A percentile compares a stretch with the other conserved stretches of the same genome.
These are phyloP conservation scores for Akanthomyces dipterigenus DNA, from an alignment of 2,329 filamentous ascomycete genomes.

Conservation along the genomic window DNA sequence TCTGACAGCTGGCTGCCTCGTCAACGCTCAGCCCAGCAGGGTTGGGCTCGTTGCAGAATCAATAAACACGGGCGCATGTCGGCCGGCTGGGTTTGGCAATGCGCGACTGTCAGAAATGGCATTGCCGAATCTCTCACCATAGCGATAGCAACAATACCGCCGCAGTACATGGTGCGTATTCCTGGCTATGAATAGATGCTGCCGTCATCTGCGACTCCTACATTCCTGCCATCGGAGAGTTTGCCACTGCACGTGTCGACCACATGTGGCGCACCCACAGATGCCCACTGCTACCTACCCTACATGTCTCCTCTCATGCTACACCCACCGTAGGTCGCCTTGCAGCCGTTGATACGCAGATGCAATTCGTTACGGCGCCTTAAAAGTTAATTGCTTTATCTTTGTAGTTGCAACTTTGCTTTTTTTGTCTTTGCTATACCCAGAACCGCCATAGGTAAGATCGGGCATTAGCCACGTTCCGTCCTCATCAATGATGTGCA, in stretches of 20 bases:
- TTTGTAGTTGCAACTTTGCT: not conserved
- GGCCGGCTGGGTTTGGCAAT: too few species aligned
- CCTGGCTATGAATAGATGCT: too few species aligned
- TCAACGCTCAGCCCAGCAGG: slow-evolving; percentile 7
- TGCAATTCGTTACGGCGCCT: too few species aligned
- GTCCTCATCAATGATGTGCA: too few species aligned
- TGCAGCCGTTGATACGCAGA: too few species aligned
- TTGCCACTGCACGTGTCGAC: not conserved
- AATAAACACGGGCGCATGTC: slow-evolving; percentile 2
- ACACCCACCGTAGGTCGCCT: too few species aligned
- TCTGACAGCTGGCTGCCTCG: not conserved
- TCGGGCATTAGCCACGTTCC: too few species aligned
- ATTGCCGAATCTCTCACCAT: not conserved
- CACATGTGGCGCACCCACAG: not conserved
- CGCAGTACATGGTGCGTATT: not conserved
- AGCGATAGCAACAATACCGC: not conserved
- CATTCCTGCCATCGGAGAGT: not conserved
- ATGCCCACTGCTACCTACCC: not conserved
- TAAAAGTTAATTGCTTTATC: too few species aligned
- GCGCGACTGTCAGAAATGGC: not conserved
- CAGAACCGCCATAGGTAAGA: not conserved
- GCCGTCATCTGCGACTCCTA: not conserved
- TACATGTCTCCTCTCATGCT: not conserved
- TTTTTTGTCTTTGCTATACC: not conserved
- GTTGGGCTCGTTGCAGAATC: not conserved